Base-by-base conservation (phyloP, 1,139 yeast species). In the Protomyces pachydermus region DNA sequence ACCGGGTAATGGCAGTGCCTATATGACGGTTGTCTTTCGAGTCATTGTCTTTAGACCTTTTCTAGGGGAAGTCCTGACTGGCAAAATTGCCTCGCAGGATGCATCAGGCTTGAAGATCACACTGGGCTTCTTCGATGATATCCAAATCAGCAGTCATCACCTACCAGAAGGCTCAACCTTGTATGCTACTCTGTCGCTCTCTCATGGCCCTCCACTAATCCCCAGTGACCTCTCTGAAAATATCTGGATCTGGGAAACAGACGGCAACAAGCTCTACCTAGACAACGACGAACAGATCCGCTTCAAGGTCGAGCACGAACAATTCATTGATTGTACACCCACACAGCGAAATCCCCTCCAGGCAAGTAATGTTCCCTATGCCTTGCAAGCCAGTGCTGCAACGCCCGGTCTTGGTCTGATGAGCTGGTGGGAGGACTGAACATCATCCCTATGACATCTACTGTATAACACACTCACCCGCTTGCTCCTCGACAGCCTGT, bases 241-340 rank as follows among this genome's bases (percentile, higher is more conserved):
- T 72, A 97, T 97, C 2, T 93, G 98, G 98, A 85, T 91, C 53
- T 93, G 98, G 98, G 78, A 79, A 64, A 74, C 77, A 42, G 78
- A 78, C 51, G 84, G 85, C 37, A 90, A 85, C 70, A 93, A 86
- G 0, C 80, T 93, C 68, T 93, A 84, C 72, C 80, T 93, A 61
- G 98, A 95, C 79, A 80, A 89, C 42, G 91, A 91, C 74, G 98
- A 93, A 73, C 88, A 86, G 76, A 87, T 93, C 68, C 80, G 96
- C 69, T 93, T 93, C 75, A 81, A 97, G 72, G 85, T 95, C 1
- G 98, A 93, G 74, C 88, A 88, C 73, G 97, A 91, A 73, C 78
- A 87, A 14, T 93, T 91, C 74, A 85, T 86, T 46, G 89, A 89
- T 73, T 85, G 87, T 68, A 82, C 85, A 14, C 88, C 89, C 37